Evolutionary conservation across 371 early-diverging fungal genomes (phyloP), one percentile per base, ranked within the genome.

Genomic region (Mortierella sp.): DNA sequence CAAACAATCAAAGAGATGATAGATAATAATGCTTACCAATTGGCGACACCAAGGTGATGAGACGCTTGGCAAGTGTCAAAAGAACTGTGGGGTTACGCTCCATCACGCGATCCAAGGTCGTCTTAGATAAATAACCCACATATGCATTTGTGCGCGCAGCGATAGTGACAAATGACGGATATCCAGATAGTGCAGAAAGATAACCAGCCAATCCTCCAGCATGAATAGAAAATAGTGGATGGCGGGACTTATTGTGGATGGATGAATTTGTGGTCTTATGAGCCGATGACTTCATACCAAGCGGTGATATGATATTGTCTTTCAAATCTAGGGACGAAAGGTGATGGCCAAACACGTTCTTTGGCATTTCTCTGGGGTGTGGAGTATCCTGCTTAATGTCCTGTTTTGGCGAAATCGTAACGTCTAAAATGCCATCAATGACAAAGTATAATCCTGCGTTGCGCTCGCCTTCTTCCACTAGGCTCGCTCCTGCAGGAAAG

Each of bases 191-290:
- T 5, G 97, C 95, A 15, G 95, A 89, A 47, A 98, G 81, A 76
- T 98, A 98, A 1, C 98, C 98, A 0, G 95, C 97, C 7, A 99
- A 49, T 4, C 96, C 95, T 66, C 98, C 98, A 1, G 96, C 91
- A 22, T 89, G 83, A 61, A 97, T 91, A 32, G 87, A 81, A 75
- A 93, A 96, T 66, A 92, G 61, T 2, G 91, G 89, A 42, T 85
- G 85, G 31, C 84, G 75, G 26, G 40, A 29, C 13, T 70, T 76
- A 29, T 59, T 63, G 23, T 53, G 59, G 26, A 51, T 37, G 3
- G 61, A 34, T 2, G 63, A 28, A 9, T 12, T 61, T 22, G 28
- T 47, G 8, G 54, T 13, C 28, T 67, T 71, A 2, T 55, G 0
- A 28, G 31, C 29, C 1, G 56, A 31, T 13, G 64, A 23, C 4